These are phyloP conservation scores for Blastobotrys apis DNA, from an alignment of 1,139 yeast genomes.

Conservation along the genomic window DNA sequence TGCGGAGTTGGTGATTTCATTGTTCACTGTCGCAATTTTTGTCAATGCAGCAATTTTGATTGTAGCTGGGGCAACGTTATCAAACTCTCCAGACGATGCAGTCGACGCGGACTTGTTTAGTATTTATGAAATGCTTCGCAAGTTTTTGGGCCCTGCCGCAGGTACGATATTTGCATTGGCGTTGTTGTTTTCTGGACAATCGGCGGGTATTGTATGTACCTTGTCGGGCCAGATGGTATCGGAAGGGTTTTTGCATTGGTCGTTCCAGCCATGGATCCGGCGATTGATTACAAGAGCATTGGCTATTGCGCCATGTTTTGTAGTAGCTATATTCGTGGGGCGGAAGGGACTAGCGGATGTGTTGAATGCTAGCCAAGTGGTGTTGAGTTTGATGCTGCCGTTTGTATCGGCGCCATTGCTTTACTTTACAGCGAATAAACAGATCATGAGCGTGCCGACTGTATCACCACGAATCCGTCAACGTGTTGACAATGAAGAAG, in stretches of 20 bases:
- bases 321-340: slow-evolving; percentile 74
- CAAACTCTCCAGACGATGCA: slow-evolving; percentile 64
- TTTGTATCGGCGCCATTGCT: slow-evolving; percentile 87
- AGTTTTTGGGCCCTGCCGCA: slow-evolving; percentile 81
- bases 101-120: slow-evolving; percentile 84
- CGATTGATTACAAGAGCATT: slow-evolving; percentile 76
- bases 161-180: slow-evolving; percentile 92
- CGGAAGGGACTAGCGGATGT: slow-evolving; percentile 79
- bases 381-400: slow-evolving; percentile 77
- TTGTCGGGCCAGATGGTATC: slow-evolving; percentile 95
- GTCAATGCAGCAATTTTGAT: slow-evolving; percentile 81
- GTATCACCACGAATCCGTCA: slow-evolving; percentile 10
- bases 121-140: slow-evolving; percentile 67
- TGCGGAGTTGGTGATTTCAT: slow-evolving; percentile 68
- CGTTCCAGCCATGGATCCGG: slow-evolving; percentile 80
- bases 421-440: slow-evolving; percentile 70
- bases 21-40: slow-evolving; percentile 76
- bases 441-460: slow-evolving; percentile 65
- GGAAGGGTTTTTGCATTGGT: slow-evolving; percentile 88
- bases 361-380: slow-evolving; percentile 84
- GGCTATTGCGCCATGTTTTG: slow-evolving; percentile 84
- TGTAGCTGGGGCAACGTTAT: slow-evolving; percentile 79
- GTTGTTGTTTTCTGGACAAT: slow-evolving; percentile 89
- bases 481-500: neutral
- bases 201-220: slow-evolving; percentile 98